These are phyloP conservation scores for Microsporum audouinii DNA, from an alignment of 2,329 filamentous ascomycete species.

Conservation along the genomic window DNA sequence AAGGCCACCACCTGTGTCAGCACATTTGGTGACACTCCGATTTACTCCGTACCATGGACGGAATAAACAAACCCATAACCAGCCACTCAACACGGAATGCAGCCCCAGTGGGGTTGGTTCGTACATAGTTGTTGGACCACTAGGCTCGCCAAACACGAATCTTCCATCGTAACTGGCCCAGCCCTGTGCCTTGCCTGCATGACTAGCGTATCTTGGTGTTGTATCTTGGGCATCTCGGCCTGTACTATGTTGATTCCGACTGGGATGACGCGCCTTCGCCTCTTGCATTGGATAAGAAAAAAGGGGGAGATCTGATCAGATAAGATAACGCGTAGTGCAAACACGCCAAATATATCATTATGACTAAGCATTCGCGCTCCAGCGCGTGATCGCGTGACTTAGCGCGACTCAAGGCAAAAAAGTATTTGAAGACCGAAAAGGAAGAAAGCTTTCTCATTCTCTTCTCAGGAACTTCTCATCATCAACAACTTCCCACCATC, in stretches of 20 bases:
- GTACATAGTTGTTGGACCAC: no score
- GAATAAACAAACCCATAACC: neutral
- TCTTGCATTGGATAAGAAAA: no score
- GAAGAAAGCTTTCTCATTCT: neutral
- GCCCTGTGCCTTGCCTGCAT: neutral
- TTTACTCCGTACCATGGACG: no score
- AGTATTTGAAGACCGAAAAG: slow-evolving; percentile 11
- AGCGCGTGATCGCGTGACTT: slow-evolving; percentile 18
- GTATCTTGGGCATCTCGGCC: neutral
- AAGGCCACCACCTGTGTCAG: no score
- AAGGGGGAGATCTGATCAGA: slow-evolving; percentile 9
- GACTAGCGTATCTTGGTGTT: neutral
- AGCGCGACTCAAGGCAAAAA: slow-evolving; percentile 10
- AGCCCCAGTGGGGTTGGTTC: neutral
- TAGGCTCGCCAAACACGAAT: neutral
- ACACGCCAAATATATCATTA: slow-evolving; percentile 5
- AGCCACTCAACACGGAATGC: neutral
- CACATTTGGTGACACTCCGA: no score
- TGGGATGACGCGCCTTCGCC: neutral
- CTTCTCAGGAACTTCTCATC: slow-evolving; percentile 8
- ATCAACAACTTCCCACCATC: slow-evolving; percentile 4
- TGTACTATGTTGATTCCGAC: neutral
- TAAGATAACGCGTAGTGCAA: slow-evolving; percentile 8
- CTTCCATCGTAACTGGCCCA: neutral
- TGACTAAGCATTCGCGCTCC: slow-evolving; percentile 7